These are phyloP conservation scores for Blastobotrys buckinghamii DNA, from an alignment of 1,139 yeast genomes.

Conservation along the genomic window DNA sequence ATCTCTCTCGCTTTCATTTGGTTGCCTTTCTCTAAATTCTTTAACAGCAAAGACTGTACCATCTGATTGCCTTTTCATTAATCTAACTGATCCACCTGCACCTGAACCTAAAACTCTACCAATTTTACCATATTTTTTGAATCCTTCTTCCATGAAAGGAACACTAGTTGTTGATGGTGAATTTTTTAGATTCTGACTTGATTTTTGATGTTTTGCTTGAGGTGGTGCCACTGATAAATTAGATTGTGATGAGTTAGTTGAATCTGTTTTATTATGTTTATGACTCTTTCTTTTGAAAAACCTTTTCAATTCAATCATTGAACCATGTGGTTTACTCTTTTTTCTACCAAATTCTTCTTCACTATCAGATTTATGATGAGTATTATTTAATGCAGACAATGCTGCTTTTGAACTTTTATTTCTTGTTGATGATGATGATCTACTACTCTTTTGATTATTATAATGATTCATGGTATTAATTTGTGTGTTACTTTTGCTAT, in stretches of 20 bases:
- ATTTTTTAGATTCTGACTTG: background rate
- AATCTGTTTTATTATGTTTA: constrained; percentile 6
- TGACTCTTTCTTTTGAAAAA: constrained; percentile 29
- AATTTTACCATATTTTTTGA: constrained; percentile 77
- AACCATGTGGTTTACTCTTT: constrained; percentile 25
- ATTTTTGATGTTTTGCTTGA: background rate
- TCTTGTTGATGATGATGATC: constrained; percentile 1
- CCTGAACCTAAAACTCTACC: constrained; percentile 94
- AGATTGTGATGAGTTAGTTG: constrained; percentile 1
- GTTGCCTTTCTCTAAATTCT: constrained; percentile 83
- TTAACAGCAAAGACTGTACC: constrained; percentile 89
- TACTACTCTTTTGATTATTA: background rate
- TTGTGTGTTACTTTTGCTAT: constrained; percentile 12
- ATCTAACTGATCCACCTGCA: constrained; percentile 94
- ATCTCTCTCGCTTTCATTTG: constrained; percentile 80
- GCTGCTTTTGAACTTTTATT: constrained; percentile 8
- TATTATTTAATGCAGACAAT: constrained; percentile 5
- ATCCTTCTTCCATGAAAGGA: constrained; percentile 39
- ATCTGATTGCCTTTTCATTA: constrained; percentile 77
- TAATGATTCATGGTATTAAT: constrained; percentile 10
- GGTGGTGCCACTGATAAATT: constrained; percentile 6
- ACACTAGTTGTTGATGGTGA: constrained; percentile 19
- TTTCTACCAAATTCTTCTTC: constrained; percentile 11
- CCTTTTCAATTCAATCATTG: constrained; percentile 37
- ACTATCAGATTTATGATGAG: constrained; percentile 12